Evolutionary conservation across 305 asterid species (phyloP).

Genomic region (Rubia tinctorum): DNA sequence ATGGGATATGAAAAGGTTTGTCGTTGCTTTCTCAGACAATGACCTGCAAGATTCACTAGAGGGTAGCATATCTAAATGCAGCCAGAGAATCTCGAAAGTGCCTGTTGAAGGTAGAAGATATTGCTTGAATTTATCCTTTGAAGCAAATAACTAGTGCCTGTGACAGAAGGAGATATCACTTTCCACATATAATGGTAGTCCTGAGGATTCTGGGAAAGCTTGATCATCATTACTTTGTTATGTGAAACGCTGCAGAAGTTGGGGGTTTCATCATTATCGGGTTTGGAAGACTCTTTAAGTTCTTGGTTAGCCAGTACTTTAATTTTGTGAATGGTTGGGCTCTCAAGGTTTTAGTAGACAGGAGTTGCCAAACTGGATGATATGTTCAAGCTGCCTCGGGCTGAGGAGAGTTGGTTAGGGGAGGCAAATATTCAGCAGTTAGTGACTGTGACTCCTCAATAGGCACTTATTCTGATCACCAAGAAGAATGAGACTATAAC

Average conservation of each 20-base stretch:
- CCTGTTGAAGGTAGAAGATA: neutral
- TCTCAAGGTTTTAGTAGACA: neutral
- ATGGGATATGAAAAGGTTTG: neutral
- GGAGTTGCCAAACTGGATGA: neutral
- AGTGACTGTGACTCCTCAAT: neutral
- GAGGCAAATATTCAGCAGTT: neutral
- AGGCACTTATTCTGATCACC: neutral
- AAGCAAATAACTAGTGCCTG: neutral
- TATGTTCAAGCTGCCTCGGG: neutral
- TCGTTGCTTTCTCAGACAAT: neutral
- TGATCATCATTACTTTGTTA: neutral
- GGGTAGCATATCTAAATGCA: neutral
- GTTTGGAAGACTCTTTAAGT: neutral
- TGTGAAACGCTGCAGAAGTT: neutral
- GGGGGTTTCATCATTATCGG: neutral
- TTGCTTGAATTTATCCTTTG: neutral
- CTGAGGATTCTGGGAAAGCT: neutral
- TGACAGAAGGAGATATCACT: neutral
- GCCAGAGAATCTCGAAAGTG: neutral
- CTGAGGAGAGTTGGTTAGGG: neutral
- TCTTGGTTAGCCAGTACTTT: neutral
- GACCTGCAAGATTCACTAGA: neutral
- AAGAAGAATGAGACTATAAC: neutral
- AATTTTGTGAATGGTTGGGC: neutral
- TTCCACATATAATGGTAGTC: neutral